These are phyloP conservation scores for Zizania palustris DNA, from an alignment of 202 grass and related monocot species.

Conservation along the genomic window DNA sequence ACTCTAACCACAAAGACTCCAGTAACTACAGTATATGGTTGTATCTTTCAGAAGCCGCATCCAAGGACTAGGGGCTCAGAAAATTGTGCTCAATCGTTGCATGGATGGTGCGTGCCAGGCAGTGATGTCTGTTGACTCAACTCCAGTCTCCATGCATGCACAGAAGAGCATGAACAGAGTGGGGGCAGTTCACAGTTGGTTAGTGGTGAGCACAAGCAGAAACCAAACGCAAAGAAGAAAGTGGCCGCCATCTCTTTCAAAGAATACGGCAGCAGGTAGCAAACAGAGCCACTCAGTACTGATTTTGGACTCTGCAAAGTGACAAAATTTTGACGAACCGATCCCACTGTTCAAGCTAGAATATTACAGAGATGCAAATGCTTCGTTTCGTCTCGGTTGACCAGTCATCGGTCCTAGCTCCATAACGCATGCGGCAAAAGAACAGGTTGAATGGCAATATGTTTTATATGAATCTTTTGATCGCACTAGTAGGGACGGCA, in stretches of 20 bases:
- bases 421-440: neutral
- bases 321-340: neutral
- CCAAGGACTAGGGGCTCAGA: neutral
- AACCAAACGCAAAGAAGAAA: neutral
- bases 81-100: neutral
- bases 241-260: neutral
- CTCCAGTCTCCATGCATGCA: constrained; percentile 1
- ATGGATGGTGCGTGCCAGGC: neutral
- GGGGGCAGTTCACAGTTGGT: neutral
- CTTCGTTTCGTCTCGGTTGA: neutral
- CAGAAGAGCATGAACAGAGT: neutral
- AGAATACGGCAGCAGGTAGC: neutral
- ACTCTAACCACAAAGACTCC: too few species aligned
- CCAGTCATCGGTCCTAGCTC: neutral
- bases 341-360: neutral
- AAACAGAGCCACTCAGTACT: neutral
- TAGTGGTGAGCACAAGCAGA: constrained; percentile 1
- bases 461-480: neutral
- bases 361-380: neutral
- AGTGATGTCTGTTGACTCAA: neutral
- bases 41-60: neutral
- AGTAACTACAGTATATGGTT: neutral
- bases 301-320: neutral
- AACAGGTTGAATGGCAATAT: neutral
- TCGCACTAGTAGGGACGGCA: neutral